Conservation (phyloP, 805 yeast species). For the Wickerhamomyces kurtzmanii region DNA sequence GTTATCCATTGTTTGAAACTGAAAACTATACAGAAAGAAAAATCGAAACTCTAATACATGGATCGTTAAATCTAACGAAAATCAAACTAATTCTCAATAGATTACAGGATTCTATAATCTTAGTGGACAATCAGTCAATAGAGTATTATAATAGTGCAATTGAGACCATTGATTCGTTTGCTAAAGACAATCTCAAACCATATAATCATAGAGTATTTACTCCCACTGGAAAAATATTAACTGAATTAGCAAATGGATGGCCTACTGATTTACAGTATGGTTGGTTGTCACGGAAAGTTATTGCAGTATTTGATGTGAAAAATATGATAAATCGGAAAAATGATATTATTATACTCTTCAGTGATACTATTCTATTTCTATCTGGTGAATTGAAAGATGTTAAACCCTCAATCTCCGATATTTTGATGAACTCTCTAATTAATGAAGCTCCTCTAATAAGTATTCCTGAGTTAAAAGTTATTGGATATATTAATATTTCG, state of each 20-base stretch:
- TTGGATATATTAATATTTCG: constrained; percentile 54
- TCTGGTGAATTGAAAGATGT: constrained; percentile 34
- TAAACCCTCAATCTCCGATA: constrained; percentile 61
- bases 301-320: constrained; percentile 53
- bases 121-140: constrained; percentile 13
- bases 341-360: constrained; percentile 66
- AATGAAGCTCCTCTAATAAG: constrained; percentile 72
- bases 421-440: constrained; percentile 81
- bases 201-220: constrained; percentile 69
- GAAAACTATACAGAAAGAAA: constrained; percentile 35
- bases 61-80: constrained; percentile 63
- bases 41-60: constrained; percentile 53
- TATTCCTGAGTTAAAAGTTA: constrained; percentile 63
- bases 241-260: constrained; percentile 82
- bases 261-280: constrained; percentile 81
- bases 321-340: constrained; percentile 22
- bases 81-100: constrained; percentile 61
- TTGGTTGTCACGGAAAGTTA: constrained; percentile 81
- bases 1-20: constrained; percentile 20
- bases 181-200: constrained; percentile 38
- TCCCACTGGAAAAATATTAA: constrained; percentile 81
- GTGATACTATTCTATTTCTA: constrained; percentile 67
- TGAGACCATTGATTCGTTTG: constrained; percentile 76
- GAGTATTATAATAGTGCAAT: constrained; percentile 42
- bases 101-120: constrained; percentile 21